Conservation (phyloP, 768 basidiomycete genomes). For the Collybia nuda region DNA sequence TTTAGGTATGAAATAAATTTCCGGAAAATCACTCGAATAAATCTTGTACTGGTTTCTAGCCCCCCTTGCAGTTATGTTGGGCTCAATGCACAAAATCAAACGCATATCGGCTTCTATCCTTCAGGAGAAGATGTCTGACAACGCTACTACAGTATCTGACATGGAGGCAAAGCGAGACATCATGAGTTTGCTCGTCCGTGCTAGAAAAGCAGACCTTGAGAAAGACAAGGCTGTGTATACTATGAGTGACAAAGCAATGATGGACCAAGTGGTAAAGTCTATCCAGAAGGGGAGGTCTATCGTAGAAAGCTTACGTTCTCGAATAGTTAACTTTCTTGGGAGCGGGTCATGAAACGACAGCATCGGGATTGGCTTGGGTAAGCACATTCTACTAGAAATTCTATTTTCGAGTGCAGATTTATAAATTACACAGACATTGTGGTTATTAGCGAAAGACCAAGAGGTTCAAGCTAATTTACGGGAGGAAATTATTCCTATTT, state of each 20-base stretch:
- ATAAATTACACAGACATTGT: constrained; percentile 36
- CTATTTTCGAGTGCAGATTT: neutral
- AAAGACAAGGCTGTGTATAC: constrained; percentile 30
- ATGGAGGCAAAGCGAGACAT: constrained; percentile 45
- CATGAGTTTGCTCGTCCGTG: constrained; percentile 47
- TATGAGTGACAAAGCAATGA: constrained; percentile 47
- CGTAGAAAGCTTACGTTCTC: neutral
- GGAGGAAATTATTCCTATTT: constrained; percentile 46
- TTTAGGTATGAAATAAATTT: constrained; percentile 14
- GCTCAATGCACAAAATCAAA: constrained; percentile 41
- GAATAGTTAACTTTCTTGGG: constrained; percentile 46
- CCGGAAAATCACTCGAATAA: neutral
- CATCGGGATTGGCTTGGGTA: constrained; percentile 50
- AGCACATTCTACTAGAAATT: neutral
- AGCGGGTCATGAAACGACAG: constrained; percentile 46
- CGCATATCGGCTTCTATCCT: constrained; percentile 38
- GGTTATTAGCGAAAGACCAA: constrained; percentile 51
- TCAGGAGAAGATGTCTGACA: constrained; percentile 37
- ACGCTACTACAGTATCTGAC: constrained; percentile 29
- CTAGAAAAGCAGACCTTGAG: constrained; percentile 35
- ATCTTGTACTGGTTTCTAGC: constrained; percentile 10
- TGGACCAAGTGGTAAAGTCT: constrained; percentile 48
- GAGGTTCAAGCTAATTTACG: constrained; percentile 51
- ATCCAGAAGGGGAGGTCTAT: neutral
- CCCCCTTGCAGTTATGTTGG: constrained; percentile 24